phyloP scores from a whole-genome alignment of 2,329 filamentous ascomycete genomes.

The Basipetospora sp. region DNA sequence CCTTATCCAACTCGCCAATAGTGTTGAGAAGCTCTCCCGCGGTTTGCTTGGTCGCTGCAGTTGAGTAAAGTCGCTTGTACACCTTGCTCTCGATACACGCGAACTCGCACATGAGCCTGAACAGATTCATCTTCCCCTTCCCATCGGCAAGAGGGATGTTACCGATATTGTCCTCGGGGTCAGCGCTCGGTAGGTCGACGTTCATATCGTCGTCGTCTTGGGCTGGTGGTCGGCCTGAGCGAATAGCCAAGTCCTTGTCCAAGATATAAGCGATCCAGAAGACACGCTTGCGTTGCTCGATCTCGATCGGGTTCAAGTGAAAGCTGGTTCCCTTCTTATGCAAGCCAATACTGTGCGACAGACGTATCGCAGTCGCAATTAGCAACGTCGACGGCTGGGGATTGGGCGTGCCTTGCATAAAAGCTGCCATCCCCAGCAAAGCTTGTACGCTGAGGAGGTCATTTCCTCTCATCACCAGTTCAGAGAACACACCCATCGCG shows the following conservation, averaged over 20 bases:
- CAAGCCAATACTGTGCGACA: slow-evolving; percentile 85
- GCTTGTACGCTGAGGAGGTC: slow-evolving; percentile 91
- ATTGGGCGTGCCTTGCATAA: slow-evolving; percentile 91
- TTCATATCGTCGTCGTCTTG: slow-evolving; percentile 70
- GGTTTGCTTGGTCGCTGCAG: slow-evolving; percentile 78
- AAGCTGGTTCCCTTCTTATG: slow-evolving; percentile 89
- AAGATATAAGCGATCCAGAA: slow-evolving; percentile 54
- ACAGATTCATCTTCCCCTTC: slow-evolving; percentile 86
- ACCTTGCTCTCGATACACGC: slow-evolving; percentile 84
- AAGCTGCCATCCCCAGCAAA: slow-evolving; percentile 80
- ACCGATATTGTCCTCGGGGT: slow-evolving; percentile 82
- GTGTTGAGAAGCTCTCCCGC: slow-evolving; percentile 88
- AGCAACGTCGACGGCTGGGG: slow-evolving; percentile 88
- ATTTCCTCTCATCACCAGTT: slow-evolving; percentile 89
- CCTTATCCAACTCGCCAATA: slow-evolving; percentile 82
- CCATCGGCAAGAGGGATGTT: slow-evolving; percentile 84
- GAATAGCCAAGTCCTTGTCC: slow-evolving; percentile 48
- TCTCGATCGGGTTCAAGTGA: slow-evolving; percentile 82
- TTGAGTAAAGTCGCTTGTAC: slow-evolving; percentile 84
- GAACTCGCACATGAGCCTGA: slow-evolving; percentile 83
- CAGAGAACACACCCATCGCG: slow-evolving; percentile 80
- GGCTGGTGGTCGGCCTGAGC: slow-evolving; percentile 43
- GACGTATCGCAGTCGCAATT: slow-evolving; percentile 74
- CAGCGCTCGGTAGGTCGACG: slow-evolving; percentile 80
- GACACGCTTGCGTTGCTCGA: slow-evolving; percentile 64